Evolutionary conservation across 176 grass and related monocot species (phyloP).

Genomic region (Pontederia crassipes): DNA sequence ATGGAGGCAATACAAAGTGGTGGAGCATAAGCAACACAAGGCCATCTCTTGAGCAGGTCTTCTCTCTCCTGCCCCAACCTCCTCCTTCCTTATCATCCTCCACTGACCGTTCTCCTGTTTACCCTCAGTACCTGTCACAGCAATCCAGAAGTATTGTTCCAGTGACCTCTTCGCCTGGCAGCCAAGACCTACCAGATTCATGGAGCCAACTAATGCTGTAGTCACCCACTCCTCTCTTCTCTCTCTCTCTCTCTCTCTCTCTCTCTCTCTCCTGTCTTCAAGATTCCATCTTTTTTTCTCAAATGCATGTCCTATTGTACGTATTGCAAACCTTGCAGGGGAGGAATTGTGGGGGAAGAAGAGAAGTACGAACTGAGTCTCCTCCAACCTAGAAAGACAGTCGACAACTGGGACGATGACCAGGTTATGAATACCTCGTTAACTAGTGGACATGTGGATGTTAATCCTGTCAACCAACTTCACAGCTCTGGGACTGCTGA

Average conservation of each 20-base stretch:
- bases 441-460: slow-evolving; percentile 25
- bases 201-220: slow-evolving; percentile 81
- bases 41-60: slow-evolving; percentile 30
- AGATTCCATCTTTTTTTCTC: slow-evolving; percentile 3
- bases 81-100: slow-evolving; percentile 52
- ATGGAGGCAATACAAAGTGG: slow-evolving; percentile 21
- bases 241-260: not conserved
- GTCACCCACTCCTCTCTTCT: slow-evolving; percentile 11
- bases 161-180: slow-evolving; percentile 22
- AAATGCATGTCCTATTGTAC: slow-evolving; percentile 16
- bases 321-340: slow-evolving; percentile 18
- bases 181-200: slow-evolving; percentile 45
- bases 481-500: not conserved
- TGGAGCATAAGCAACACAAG: slow-evolving; percentile 32
- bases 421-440: slow-evolving; percentile 6
- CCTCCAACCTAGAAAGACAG: slow-evolving; percentile 23
- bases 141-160: not conserved
- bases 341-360: slow-evolving; percentile 32
- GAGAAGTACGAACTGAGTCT: slow-evolving; percentile 30
- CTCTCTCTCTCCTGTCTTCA: not conserved
- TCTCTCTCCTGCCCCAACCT: slow-evolving; percentile 40
- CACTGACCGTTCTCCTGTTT: slow-evolving; percentile 7
- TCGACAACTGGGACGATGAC: slow-evolving; percentile 24
- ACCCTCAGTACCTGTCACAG: slow-evolving; percentile 21
- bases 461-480: slow-evolving; percentile 13